These are phyloP conservation scores for Monosporascus sp. DNA, from an alignment of 2,329 filamentous ascomycete genomes.

Conservation along the genomic window DNA sequence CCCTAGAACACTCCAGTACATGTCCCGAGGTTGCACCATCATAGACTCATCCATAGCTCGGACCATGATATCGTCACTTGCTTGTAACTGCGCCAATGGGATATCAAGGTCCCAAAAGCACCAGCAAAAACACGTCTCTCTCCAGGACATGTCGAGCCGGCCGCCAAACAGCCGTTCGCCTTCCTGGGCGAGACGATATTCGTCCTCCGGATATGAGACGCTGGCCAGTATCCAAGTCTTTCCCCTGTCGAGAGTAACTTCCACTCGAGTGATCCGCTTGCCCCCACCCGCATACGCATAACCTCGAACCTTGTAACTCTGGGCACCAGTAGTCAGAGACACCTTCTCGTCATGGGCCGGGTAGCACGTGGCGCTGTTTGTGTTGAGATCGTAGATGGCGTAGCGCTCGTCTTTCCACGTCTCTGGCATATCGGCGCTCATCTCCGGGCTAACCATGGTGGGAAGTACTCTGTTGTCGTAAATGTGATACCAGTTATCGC, in stretches of 20 bases:
- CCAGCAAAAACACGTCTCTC: constrained; percentile 83
- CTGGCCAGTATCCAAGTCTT: constrained; percentile 72
- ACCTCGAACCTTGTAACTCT: constrained; percentile 62
- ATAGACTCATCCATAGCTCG: constrained; percentile 87
- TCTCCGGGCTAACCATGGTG: constrained; percentile 78
- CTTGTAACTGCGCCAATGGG: constrained; percentile 52
- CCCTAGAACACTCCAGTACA: constrained; percentile 92
- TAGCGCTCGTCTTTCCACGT: constrained; percentile 89
- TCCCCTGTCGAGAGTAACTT: constrained; percentile 78
- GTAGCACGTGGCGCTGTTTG: constrained; percentile 76
- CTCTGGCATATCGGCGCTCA: constrained; percentile 64
- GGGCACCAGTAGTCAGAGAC: constrained; percentile 37
- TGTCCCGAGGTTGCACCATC: constrained; percentile 80
- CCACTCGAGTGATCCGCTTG: constrained; percentile 74
- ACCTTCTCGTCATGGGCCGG: constrained; percentile 73
- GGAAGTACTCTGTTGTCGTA: constrained; percentile 89
- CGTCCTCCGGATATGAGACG: constrained; percentile 79
- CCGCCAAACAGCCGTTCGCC: constrained; percentile 67
- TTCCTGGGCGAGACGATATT: constrained; percentile 60
- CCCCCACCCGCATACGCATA: constrained; percentile 90
- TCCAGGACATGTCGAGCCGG: constrained; percentile 71
- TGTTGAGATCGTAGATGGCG: constrained; percentile 86
- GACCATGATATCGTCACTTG: constrained; percentile 69
- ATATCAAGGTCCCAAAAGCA: constrained; percentile 82
- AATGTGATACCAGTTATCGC: constrained; percentile 93